Conservation (phyloP, 2,329 filamentous ascomycete species). For the Colletotrichum melonis region DNA sequence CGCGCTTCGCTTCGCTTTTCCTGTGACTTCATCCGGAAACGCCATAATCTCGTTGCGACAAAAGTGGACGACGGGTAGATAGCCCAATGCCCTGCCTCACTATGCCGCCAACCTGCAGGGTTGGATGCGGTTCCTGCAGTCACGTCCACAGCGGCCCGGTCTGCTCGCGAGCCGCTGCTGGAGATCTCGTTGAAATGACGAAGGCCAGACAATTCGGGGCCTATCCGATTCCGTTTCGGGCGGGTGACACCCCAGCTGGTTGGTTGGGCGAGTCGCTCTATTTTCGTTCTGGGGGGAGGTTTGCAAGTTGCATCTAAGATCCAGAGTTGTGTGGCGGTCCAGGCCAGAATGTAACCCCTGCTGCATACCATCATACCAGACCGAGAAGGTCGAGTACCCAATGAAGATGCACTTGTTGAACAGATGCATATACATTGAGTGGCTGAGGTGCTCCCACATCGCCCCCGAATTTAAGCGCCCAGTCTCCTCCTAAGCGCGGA, state of each 20-base stretch:
- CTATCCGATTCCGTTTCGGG: conserved; percentile 23
- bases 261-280: conserved; percentile 29
- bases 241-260: conserved; percentile 27
- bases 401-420: conserved; percentile 8
- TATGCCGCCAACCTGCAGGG: conserved; percentile 33
- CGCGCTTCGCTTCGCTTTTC: conserved; percentile 13
- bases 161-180: conserved; percentile 30
- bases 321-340: conserved; percentile 28
- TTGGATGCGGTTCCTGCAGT: conserved; percentile 35
- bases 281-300: conserved; percentile 21
- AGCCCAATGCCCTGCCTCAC: conserved; percentile 33
- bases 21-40: conserved; percentile 25
- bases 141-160: conserved; percentile 25
- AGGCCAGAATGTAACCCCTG: conserved; percentile 27
- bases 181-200: conserved; percentile 21
- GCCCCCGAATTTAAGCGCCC: conserved; percentile 28
- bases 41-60: conserved; percentile 16
- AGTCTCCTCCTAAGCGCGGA: conserved; percentile 30
- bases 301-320: conserved; percentile 27
- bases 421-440: conserved; percentile 25
- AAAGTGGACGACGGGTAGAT: conserved; percentile 9
- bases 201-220: conserved; percentile 22
- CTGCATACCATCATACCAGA: conserved; percentile 22
- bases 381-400: conserved; percentile 15
- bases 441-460: conserved; percentile 26